Percentiles rank a stretch among this genome's conserved stretches.
Conservation (phyloP, 164 flowering plant species). For the Piper longum region DNA sequence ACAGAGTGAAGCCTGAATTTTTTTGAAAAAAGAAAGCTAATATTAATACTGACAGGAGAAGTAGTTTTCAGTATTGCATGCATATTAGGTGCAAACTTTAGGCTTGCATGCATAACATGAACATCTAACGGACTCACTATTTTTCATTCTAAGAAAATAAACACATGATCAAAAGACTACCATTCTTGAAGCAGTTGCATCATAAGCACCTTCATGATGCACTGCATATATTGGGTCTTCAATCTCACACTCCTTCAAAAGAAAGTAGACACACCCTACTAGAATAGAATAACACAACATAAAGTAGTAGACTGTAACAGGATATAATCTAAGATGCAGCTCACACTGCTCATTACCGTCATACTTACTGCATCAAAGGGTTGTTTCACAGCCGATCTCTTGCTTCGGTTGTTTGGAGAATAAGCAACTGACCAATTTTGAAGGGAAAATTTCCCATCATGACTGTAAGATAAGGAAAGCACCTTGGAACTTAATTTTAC, state of each 20-base stretch:
- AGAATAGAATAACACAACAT: no score
- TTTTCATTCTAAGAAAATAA: neutral
- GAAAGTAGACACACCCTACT: no score
- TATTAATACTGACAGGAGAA: no score
- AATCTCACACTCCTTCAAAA: no score
- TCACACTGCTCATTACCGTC: constrained; percentile 39
- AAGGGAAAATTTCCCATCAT: constrained; percentile 21
- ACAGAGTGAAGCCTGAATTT: constrained; percentile 64
- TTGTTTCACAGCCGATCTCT: constrained; percentile 18
- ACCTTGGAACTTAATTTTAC: constrained; percentile 60
- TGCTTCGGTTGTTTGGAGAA: constrained; percentile 16
- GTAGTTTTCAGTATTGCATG: no score
- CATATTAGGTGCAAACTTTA: no score
- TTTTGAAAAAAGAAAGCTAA: neutral
- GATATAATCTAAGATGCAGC: no score
- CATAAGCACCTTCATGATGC: neutral
- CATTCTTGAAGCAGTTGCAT: neutral
- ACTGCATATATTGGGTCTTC: no score
- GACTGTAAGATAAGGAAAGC: constrained; percentile 50
- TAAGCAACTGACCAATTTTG: constrained; percentile 61
- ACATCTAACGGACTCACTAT: neutral
- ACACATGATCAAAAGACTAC: no score
- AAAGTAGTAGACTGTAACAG: no score
- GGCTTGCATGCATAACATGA: no score
- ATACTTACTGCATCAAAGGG: constrained; percentile 82